Percentiles rank a stretch among this genome's conserved stretches.
These are phyloP conservation scores for Alternaria viburni DNA, from an alignment of 2,329 filamentous ascomycete species.

Conservation along the genomic window DNA sequence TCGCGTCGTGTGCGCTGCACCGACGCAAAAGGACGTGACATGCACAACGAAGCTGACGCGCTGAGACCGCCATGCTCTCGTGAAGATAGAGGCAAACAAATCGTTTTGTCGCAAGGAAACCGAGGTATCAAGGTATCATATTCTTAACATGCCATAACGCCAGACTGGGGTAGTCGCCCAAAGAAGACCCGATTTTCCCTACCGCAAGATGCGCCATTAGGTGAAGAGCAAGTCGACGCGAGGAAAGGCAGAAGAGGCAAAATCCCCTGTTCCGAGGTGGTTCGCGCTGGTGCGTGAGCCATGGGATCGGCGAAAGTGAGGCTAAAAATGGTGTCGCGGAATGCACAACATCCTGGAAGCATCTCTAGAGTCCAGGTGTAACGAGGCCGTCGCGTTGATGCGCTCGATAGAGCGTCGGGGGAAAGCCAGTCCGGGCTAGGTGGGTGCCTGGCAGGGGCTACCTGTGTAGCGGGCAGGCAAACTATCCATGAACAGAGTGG, in stretches of 20 bases:
- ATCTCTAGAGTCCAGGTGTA: conserved; percentile 5
- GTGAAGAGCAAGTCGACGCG: conserved; percentile 4
- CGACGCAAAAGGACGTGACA: not conserved
- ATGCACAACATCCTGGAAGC: conserved; percentile 6
- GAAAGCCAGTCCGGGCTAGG: conserved; percentile 3
- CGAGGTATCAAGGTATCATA: conserved; percentile 24
- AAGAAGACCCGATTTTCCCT: conserved; percentile 13
- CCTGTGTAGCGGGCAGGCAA: conserved; percentile 16
- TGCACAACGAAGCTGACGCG: not conserved
- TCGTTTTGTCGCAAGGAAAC: conserved; percentile 11
- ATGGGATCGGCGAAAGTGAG: not conserved
- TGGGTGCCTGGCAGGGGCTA: conserved; percentile 7
- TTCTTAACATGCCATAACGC: conserved; percentile 19
- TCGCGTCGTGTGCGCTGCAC: not conserved
- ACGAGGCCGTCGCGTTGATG: conserved; percentile 6
- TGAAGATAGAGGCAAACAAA: not conserved
- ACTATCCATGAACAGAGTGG: conserved; percentile 17
- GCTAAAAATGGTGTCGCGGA: conserved; percentile 6
- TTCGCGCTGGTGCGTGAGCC: not conserved
- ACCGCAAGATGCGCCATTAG: conserved; percentile 13
- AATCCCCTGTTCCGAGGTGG: not conserved
- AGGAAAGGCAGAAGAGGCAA: not conserved
- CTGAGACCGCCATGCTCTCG: conserved; percentile 1
- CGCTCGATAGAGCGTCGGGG: conserved; percentile 2
- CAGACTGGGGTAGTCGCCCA: conserved; percentile 12